Percentiles rank a stretch among this genome's conserved stretches.
These are phyloP conservation scores for Acrasis kona DNA, from an alignment of 78 protist genomes.

Conservation along the genomic window DNA sequence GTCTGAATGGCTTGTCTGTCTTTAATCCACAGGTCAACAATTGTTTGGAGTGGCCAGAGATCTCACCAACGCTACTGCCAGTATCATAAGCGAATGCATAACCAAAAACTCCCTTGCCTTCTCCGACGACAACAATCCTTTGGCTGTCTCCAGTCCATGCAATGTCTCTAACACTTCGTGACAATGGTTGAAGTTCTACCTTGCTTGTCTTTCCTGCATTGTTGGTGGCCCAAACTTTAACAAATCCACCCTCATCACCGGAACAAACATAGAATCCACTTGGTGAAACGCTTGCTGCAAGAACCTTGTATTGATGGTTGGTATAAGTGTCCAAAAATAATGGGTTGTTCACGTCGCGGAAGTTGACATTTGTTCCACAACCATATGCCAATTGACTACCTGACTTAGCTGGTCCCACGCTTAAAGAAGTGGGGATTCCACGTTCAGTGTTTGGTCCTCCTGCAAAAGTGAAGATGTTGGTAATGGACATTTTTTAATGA, in stretches of 20 bases:
- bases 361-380: not conserved
- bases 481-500: too few relatives aligned
- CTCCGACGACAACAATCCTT: slow-evolving; percentile 86
- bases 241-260: slow-evolving; percentile 58
- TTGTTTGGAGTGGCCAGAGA: slow-evolving; percentile 74
- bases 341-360: slow-evolving; percentile 26
- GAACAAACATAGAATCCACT: slow-evolving; percentile 75
- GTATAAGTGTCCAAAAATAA: slow-evolving; percentile 52
- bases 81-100: slow-evolving; percentile 61
- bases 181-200: slow-evolving; percentile 39
- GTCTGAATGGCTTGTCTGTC: slow-evolving; percentile 76
- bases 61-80: slow-evolving; percentile 79
- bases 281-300: slow-evolving; percentile 79
- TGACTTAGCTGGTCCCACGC: not conserved
- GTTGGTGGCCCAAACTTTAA: slow-evolving; percentile 84
- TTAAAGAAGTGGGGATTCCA: not conserved
- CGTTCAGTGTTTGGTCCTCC: not conserved
- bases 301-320: slow-evolving; percentile 66
- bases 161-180: slow-evolving; percentile 72
- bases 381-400: not conserved
- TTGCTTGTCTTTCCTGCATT: slow-evolving; percentile 68
- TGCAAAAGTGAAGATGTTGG: not conserved
- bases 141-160: slow-evolving; percentile 83
- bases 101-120: slow-evolving; percentile 64
- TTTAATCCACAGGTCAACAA: slow-evolving; percentile 57